Evolutionary conservation across 305 asterid genomes (phyloP), one percentile per base, ranked within the genome.

Genomic region (Rubia tinctorum): DNA sequence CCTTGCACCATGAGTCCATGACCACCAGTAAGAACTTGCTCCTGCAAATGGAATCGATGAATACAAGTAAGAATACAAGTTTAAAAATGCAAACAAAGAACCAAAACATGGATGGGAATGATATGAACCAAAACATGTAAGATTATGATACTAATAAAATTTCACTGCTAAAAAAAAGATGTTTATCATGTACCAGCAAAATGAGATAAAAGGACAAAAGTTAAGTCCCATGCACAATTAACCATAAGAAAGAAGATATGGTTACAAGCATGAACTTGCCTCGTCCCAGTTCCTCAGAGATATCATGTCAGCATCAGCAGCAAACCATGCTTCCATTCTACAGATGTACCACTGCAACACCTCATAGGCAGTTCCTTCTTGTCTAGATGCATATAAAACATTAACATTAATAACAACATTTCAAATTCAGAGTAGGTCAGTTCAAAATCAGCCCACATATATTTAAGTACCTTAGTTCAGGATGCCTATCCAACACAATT

Each of bases 301-400:
- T 80, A 92, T 92, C 95, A 86, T 90, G 79, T 90, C 95, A 69
- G 96, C 93, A 88, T 92, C 99, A 20, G 99, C 97, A 83, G 98
- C 98, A 85, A 95, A 95, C 99, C 99, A 95, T 58, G 99, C 99
- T 82, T 95, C 99, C 98, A 95, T 95, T 87, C 99, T 85, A 80
- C 98, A 92, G 64, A 95, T 82, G 86, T 83, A 95, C 99, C 99
- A 95, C 78, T 95, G 97, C 83, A 92, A 74, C 74, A 95, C 99
- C 85, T 95, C 90, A 73, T 82, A 78, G 14, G 98, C 94, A 39
- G 89, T 88, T 69, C 97, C 99, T 80, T 84, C 83, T 88, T 84
- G 96, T 84, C 99, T 94, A 81, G 43, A 73, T 25, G 68, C 45
- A 71, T 74, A 42, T 66, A 69, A 81, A 73, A 67, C 56, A 59